Evolutionary conservation across 2,329 filamentous ascomycete genomes (phyloP).

Genomic region (Pestalotiopsis sp.): DNA sequence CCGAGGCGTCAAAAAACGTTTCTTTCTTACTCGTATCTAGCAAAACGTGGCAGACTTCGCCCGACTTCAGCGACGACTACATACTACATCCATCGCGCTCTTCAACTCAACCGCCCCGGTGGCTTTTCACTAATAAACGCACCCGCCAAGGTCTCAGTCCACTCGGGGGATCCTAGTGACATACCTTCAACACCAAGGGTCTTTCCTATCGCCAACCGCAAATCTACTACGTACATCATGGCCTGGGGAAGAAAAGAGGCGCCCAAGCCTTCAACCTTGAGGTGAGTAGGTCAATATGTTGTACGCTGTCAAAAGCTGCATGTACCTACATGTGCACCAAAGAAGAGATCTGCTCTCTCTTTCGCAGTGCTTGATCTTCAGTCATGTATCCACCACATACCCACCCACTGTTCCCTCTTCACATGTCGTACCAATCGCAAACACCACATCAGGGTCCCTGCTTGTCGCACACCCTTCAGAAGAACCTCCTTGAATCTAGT

Average conservation of each 20-base stretch:
- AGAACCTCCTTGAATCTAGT: not conserved
- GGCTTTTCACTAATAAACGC: not conserved
- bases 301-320: not conserved
- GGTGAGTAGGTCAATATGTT: constrained; percentile 22
- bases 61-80: not conserved
- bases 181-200: constrained; percentile 2
- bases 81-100: not conserved
- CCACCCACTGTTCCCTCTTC: not conserved
- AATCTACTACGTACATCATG: constrained; percentile 26
- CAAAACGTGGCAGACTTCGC: not conserved
- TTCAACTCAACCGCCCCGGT: not conserved
- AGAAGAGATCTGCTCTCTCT: not conserved
- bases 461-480: not conserved
- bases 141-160: not conserved
- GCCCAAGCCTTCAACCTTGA: constrained; percentile 33
- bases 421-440: not conserved
- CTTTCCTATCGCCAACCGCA: not conserved
- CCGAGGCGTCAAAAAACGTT: not conserved
- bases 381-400: not conserved
- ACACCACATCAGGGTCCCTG: not conserved
- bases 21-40: not conserved
- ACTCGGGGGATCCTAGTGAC: not conserved
- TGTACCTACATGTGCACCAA: not conserved
- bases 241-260: constrained; percentile 35
- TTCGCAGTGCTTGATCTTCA: not conserved